Evolutionary conservation across 345 rosid genomes (phyloP).

Genomic region (Camelina hispida): DNA sequence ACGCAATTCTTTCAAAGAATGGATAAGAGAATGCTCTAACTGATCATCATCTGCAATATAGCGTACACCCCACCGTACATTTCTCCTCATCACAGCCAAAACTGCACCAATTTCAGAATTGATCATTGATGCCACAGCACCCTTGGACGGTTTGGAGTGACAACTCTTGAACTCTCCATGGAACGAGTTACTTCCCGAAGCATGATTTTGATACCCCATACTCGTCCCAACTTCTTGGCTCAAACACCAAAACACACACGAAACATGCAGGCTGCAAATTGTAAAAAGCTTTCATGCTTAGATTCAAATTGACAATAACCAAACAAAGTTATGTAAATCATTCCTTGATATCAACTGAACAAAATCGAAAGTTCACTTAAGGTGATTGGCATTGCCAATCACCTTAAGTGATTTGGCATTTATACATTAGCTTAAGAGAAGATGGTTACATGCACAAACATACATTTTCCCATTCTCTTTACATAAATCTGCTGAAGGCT

Average conservation of each 20-base stretch:
- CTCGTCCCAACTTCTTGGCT: constrained; percentile 41
- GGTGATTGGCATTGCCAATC: too few species aligned
- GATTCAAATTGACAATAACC: constrained; percentile 3
- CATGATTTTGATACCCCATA: constrained; percentile 57
- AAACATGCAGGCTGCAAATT: constrained; percentile 41
- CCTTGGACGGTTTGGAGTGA: constrained; percentile 47
- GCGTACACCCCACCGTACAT: constrained; percentile 72
- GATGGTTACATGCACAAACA: neutral
- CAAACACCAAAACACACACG: constrained; percentile 26
- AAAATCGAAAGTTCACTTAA: neutral
- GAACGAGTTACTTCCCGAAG: constrained; percentile 45
- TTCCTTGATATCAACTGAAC: neutral
- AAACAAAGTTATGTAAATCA: neutral
- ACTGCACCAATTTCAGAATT: constrained; percentile 75
- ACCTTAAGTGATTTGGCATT: too few species aligned
- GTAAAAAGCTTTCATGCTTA: constrained; percentile 16
- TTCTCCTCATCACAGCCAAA: constrained; percentile 84
- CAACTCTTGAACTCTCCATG: constrained; percentile 43
- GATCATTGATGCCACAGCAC: constrained; percentile 64
- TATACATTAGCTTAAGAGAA: neutral
- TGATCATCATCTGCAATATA: constrained; percentile 66
- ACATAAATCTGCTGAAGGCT: neutral
- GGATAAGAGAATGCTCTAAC: constrained; percentile 73
- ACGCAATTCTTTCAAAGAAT: constrained; percentile 69
- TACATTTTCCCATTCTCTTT: neutral